Base-by-base conservation (phyloP, 2,329 filamentous ascomycete genomes). In the Didymella sp. region DNA sequence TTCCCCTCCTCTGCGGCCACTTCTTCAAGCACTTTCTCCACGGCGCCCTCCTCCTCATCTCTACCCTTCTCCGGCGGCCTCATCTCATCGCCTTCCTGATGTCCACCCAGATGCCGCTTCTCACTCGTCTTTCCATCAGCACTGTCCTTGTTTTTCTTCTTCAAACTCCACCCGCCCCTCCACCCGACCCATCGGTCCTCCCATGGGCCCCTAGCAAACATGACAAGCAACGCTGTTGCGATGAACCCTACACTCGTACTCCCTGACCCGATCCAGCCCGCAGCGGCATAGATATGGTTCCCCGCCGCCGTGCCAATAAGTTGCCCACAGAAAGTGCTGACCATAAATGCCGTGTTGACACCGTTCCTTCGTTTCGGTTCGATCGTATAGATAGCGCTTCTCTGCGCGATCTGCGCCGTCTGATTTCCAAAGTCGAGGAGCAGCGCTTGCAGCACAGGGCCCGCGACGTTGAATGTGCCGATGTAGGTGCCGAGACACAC, bases 281-380 rank as follows among this genome's bases (percentile, higher is more conserved):
- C 81, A 4, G 73, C 59, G 6, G 82, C 83, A 68, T 85, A 88
- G 12, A 87, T 72, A 41, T 80, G 76, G 59, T 83, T 85, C 0
- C 83, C 83, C 0, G 76, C 79, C 9, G 78, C 75, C 2, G 81
- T 84, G 0, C 90, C 90, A 2, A 87, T 87, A 43, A 95, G 69
- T 77, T 95, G 91, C 0, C 91, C 91, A 25, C 84, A 86, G 67
- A 94, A 94, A 0, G 85, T 86, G 7, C 83, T 82, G 0, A 92
- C 82, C 91, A 94, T 95, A 68, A 92, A 95, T 1, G 87, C 89
- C 0, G 90, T 92, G 70, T 95, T 95, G 22, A 94, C 84, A 3
- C 91, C 77, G 74, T 92, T 95, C 4, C 89, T 78, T 0, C 87
- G 87, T 58, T 85, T 87, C 0, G 90, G 87, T 50, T 89, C 88